phyloP scores from a whole-genome alignment of 2,329 filamentous ascomycete species.

The Sclerotinia spermophila region DNA sequence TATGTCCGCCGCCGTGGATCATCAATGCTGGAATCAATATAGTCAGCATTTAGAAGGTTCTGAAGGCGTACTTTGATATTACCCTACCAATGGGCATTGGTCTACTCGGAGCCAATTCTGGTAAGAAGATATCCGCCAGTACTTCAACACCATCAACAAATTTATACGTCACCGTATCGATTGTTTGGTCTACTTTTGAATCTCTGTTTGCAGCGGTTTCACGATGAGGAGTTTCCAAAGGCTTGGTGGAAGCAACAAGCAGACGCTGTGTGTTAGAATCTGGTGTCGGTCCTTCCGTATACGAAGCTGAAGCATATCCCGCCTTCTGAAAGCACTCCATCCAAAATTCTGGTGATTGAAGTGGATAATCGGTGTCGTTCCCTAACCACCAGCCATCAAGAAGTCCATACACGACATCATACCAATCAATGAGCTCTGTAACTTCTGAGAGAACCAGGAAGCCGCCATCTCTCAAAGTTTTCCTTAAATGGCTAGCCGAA shows the following conservation, averaged over 20 bases:
- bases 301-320: constrained; percentile 22
- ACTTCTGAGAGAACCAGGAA: constrained; percentile 29
- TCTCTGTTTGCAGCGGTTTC: background rate
- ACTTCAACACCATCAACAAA: constrained; percentile 1
- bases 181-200: background rate
- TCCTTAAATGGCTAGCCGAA: constrained; percentile 20
- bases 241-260: constrained; percentile 1
- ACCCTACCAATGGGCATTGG: constrained; percentile 4
- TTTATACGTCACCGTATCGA: constrained; percentile 7
- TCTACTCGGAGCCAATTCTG: background rate
- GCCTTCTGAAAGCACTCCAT: constrained; percentile 16
- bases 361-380: background rate
- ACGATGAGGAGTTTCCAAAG: background rate
- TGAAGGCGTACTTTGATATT: background rate
- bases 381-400: constrained; percentile 35
- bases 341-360: constrained; percentile 29
- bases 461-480: constrained; percentile 24
- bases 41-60: background rate
- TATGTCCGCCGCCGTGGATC: constrained; percentile 19
- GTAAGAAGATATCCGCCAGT: constrained; percentile 10
- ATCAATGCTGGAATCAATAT: constrained; percentile 1
- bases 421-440: constrained; percentile 27
- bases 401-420: constrained; percentile 33
- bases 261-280: constrained; percentile 20
- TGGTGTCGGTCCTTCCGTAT: constrained; percentile 23